Evolutionary conservation across 2,329 filamentous ascomycete species (phyloP), one percentile per base, ranked within the genome.

Genomic region (Hypoxylon sp.): DNA sequence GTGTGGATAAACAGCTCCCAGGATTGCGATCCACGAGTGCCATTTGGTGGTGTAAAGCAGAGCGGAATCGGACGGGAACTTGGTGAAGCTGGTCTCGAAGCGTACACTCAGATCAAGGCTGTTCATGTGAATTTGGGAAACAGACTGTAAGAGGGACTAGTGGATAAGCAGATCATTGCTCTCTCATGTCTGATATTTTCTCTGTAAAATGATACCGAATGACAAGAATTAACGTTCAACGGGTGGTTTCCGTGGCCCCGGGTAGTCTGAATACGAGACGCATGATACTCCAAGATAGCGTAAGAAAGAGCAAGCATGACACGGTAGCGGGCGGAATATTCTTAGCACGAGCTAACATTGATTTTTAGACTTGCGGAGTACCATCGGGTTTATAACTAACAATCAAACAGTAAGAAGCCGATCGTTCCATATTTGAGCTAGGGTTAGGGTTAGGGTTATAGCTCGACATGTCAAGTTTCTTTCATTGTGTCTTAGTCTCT

Each of bases 1-100:
- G 57, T 61, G 7, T 61, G 48, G 46, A 40, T 61, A 20, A 61
- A 61, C 35, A 51, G 57, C 11, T 44, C 46, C 25, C 46, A 61
- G 11, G 46, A 51, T 7, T 51, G 46, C 25, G 48, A 61, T 2
- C 46, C 48, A 22, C 17, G 48, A 0, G 57, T 61, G 35, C 57
- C 57, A 2, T 61, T 61, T 27, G 57, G 57, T 5, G 57, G 57
- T 30, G 57, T 61, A 2, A 61, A 61, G 25, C 57, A 61, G 22
- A 51, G 46, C 6, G 57, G 57, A 5, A 61, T 61, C 17, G 57
- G 57, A 2, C 25, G 46, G 13, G 57, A 61, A 35, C 46, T 51
- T 33, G 57, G 57, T 10, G 57, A 61, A 44, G 57, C 46, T 17
- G 57, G 57, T 14, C 31, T 61, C n/a, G 57, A 61, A 44, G 46